Base-by-base conservation (phyloP, 352 stramenopile species). In the Phytophthora cactorum region DNA sequence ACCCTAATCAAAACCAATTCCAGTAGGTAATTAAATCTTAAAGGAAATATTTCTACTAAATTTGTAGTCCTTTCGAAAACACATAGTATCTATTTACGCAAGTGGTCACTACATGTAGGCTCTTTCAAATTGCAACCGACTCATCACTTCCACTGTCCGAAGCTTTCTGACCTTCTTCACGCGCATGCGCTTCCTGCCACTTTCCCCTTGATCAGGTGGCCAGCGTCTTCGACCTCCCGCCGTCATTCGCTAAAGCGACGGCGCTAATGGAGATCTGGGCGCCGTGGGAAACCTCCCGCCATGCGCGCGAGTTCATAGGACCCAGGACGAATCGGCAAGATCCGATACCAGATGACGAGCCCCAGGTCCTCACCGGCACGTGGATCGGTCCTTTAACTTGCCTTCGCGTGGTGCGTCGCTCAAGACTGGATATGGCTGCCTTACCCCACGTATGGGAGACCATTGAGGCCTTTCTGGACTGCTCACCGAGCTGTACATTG, bases 241-340 rank as follows among this genome's bases (percentile, higher is more conserved):
- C 34, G 10, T 9, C 39, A 47, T 34, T 39, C 28, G 41, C 32
- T 5, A 22, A 60, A 38, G 22, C 1, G 32, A 56, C 31, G 12
- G 25, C 61, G 29, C 46, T 29, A 46, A 73, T 73, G 66, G 66
- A 73, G 53, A 73, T 73, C 34, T 73, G 66, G 66, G 12, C 59
- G 53, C 66, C 66, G 0, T 73, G 66, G 66, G 66, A 65, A 44
- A 69, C 66, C 10, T 70, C 66, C 8, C 36, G 29, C 32, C 59
- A 62, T 36, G 66, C 47, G 28, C 59, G 53, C 12, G 49, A 25
- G 10, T 49, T 69, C 27, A 29, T 73, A 22, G 53, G 47, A 2
- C 44, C 58, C n/a, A 51, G 32, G 4, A 62, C 27, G 25, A 47
- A 22, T 2, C 34, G 29, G n/a, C 22, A 14, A 8, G 27, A 39